Base-by-base conservation (phyloP, 192 early-diverging fungal species). In the Dimargaris xerosporica region DNA sequence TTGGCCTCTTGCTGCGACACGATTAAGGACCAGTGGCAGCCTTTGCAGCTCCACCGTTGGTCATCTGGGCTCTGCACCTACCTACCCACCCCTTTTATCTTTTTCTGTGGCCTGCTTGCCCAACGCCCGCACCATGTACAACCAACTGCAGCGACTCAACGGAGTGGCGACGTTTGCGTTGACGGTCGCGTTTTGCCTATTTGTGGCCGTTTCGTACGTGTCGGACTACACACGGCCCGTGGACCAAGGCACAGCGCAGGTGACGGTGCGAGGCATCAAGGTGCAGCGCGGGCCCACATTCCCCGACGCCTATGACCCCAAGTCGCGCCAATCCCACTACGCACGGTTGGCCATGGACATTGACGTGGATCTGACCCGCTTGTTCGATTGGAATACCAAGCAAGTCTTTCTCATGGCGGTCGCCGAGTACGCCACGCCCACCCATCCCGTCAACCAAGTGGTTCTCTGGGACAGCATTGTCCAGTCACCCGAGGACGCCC, bases 351-450 rank as follows among this genome's bases (percentile, higher is more conserved):
- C 73, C 44, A 85, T 90, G 65, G 72, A 84, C 48, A 63, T 91
- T 39, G 76, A 84, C 42, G 86, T 86, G 30, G 86, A 94, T 71
- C 80, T 91, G 6, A 75, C 81, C 23, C 75, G 78, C 13, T 69
- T 88, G 28, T 94, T 90, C 69, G 82, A 90, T 65, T 94, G 89
- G 89, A 94, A 94, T 64, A 89, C 89, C 39, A 94, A 94, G 67
- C 86, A 90, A 69, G 66, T 94, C 29, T 91, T 91, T 78, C 79
- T 91, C 44, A 80, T 78, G 46, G 72, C 86, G 23, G 80, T 90
- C 10, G 86, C 79, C 12, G 88, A 94, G 64, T 94, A 87, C 68
- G 70, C 71, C 43, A 86, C 86, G 10, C 71, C 75, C 21, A 69
- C 74, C 28, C 81, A 89, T 66, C 85, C 71, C 45, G 68, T 67